phyloP scores from a whole-genome alignment of 345 rosid genomes.

The Moricandia arvensis region DNA sequence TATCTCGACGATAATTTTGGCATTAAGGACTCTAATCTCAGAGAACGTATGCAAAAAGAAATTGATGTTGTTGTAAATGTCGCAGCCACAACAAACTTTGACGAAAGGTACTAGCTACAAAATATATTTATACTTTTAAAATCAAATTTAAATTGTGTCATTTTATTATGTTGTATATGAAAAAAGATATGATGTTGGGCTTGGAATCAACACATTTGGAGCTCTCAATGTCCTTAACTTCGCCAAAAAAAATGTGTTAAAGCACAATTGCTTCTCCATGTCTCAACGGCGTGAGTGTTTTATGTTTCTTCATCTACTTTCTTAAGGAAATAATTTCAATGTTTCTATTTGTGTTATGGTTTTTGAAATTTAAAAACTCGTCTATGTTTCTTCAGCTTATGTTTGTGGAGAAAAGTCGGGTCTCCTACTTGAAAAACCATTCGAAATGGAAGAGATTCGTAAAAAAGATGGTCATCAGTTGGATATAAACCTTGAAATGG shows the following conservation, averaged over 20 bases:
- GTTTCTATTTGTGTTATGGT: background rate
- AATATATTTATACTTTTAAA: background rate
- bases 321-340: background rate
- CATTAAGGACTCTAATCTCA: slow-evolving; percentile 10
- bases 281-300: slow-evolving; percentile 35
- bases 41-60: slow-evolving; percentile 31
- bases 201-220: slow-evolving; percentile 62
- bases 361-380: background rate
- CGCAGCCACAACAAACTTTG: slow-evolving; percentile 40
- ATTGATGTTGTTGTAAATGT: slow-evolving; percentile 34
- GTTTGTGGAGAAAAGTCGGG: slow-evolving; percentile 58
- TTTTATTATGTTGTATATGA: background rate
- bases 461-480: slow-evolving; percentile 26
- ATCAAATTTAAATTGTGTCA: background rate
- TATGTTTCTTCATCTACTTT: background rate
- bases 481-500: slow-evolving; percentile 44
- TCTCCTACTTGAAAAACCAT: slow-evolving; percentile 41
- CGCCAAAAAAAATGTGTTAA: slow-evolving; percentile 53
- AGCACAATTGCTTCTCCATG: slow-evolving; percentile 48
- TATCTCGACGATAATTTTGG: slow-evolving; percentile 20
- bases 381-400: slow-evolving; percentile 42
- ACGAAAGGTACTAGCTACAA: slow-evolving; percentile 33
- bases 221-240: slow-evolving; percentile 54
- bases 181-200: slow-evolving; percentile 65
- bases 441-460: slow-evolving; percentile 41